Evolutionary conservation across 176 grass and related monocot species (phyloP), one percentile per base, ranked within the genome.

Genomic region (Zea luxurians): DNA sequence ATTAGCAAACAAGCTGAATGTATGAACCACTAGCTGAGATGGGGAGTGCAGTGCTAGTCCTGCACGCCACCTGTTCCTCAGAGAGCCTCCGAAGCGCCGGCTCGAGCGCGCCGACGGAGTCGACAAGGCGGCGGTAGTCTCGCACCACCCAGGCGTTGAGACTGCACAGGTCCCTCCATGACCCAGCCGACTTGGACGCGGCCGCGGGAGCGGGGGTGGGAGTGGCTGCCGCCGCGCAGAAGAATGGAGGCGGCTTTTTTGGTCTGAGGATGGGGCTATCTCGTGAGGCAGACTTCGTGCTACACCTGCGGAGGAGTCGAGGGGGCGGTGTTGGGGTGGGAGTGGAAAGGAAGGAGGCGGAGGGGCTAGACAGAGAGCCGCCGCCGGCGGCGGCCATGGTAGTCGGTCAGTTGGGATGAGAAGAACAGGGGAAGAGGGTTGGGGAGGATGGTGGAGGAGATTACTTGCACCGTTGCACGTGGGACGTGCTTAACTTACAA

Each of bases 81-180:
- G 89, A 88, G 55, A 97, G 89, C 83, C 89, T 86, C 76, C 66
- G 77, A 64, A 94, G 89, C 49, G 18, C 64, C 48, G 77, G 74
- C 70, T 97, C 95, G n/a, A 90, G 65, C 66, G 77, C 81, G 78
- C 79, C 88, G 38, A 97, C 89, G 42, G 87, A 69, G 71, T 41
- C 70, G 46, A 97, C 95, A 43, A 94, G 95, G 70, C 95, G 81
- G 83, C 76, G 50, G 80, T 97, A 97, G 78, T 97, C 89, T 0
- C 80, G 73, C 16, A 97, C 95, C 68, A 97, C 91, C 95, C 95
- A 94, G 15, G 80, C 80, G 76, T 97, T 94, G 79, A 97, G 79
- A 77, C 74, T 94, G 85, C 61, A 94, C 16, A 94, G 11, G 64
- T 94, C 89, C 70, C 67, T 90, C 95, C 89, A 98, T 2, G 86